Percentiles rank a stretch among this genome's conserved stretches.
phyloP scores from a whole-genome alignment of 164 flowering plant species.

The Brasenia schreberi region DNA sequence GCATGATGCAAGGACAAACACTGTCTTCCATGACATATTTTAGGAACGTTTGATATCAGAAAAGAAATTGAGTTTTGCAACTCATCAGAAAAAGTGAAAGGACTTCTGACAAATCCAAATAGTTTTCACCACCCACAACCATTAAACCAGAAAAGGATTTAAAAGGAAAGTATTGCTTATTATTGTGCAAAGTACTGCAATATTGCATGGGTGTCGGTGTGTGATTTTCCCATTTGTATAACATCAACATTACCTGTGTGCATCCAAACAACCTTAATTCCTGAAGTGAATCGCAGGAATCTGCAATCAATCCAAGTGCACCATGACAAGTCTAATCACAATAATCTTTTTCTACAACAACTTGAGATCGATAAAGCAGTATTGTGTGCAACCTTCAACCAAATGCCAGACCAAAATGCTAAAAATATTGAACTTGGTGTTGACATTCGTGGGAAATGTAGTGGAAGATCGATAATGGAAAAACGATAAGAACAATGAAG shows the following conservation, averaged over 20 bases:
- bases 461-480: no score
- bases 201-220: neutral
- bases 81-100: neutral
- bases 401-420: neutral
- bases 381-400: constrained; percentile 40
- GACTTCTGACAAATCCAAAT: neutral
- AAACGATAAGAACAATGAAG: no score
- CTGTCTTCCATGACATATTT: no score
- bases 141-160: neutral
- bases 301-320: constrained; percentile 79
- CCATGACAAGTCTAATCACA: constrained; percentile 60
- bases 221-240: no score
- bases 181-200: neutral
- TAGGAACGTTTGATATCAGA: neutral
- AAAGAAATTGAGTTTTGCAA: neutral
- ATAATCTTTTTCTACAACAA: constrained; percentile 31
- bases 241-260: constrained; percentile 48
- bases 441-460: no score
- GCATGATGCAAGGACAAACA: no score
- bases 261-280: constrained; percentile 78
- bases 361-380: constrained; percentile 58
- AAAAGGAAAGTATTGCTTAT: neutral
- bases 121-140: neutral
- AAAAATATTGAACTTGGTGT: neutral
- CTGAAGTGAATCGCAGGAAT: constrained; percentile 52